Conservation (phyloP, 2,329 filamentous ascomycete genomes). For the Curvularia hawaiiensis region DNA sequence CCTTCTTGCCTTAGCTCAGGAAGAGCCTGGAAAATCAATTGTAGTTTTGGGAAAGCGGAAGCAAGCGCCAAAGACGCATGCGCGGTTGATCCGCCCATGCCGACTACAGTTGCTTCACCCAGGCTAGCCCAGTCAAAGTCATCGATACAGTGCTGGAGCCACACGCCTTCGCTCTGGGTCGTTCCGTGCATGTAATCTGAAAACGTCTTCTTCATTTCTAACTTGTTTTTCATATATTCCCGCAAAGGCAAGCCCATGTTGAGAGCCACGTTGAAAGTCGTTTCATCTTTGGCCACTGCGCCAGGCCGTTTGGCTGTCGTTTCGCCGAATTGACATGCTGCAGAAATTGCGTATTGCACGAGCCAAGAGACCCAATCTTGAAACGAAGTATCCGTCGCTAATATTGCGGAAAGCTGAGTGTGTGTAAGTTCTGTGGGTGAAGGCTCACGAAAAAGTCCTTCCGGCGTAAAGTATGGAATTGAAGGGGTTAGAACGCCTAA, state of each 20-base stretch:
- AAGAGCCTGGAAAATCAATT: background rate
- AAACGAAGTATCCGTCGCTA: background rate
- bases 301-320: background rate
- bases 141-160: background rate
- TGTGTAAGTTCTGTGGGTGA: background rate
- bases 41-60: background rate
- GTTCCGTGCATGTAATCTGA: background rate
- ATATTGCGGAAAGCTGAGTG: background rate
- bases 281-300: background rate
- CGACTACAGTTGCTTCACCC: background rate
- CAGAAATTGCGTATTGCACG: background rate
- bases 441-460: background rate
- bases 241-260: background rate
- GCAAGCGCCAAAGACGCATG: background rate
- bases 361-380: background rate
- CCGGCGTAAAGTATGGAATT: background rate
- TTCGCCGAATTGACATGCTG: background rate
- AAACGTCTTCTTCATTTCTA: background rate
- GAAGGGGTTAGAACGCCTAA: background rate
- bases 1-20: background rate
- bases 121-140: background rate
- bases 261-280: background rate
- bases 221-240: background rate
- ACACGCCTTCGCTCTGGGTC: background rate
- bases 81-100: background rate